A percentile compares a stretch with the other conserved stretches of the same genome.
Conservation (phyloP, 345 rosid genomes). For the Bruguiera parviflora region DNA sequence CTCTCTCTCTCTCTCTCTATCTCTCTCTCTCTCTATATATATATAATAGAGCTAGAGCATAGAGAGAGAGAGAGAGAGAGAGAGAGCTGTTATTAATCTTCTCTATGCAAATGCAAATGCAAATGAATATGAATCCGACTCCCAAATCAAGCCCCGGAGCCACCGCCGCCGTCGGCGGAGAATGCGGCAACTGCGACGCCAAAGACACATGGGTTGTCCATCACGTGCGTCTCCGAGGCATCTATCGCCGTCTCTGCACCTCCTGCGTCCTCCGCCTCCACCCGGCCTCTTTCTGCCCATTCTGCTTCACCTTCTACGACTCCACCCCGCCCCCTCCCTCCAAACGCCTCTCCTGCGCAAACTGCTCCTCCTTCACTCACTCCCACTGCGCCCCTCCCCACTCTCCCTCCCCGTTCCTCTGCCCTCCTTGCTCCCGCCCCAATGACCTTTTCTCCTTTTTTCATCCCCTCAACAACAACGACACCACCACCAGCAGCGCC, state of each 20-base stretch:
- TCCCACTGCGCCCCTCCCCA: constrained; percentile 49
- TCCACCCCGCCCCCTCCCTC: constrained; percentile 44
- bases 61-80: too few species aligned
- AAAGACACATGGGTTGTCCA: constrained; percentile 38
- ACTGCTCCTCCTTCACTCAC: constrained; percentile 59
- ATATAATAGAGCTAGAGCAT: too few species aligned
- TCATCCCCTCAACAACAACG: neutral
- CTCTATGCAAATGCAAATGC: neutral
- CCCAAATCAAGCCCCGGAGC: neutral
- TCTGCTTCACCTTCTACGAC: constrained; percentile 58
- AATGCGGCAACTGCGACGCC: constrained; percentile 51
- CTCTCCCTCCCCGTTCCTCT: constrained; percentile 23
- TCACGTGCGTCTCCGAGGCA: constrained; percentile 49
- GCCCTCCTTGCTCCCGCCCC: constrained; percentile 46
- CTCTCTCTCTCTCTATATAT: too few species aligned
- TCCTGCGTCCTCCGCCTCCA: constrained; percentile 69
- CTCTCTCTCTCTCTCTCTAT: too few species aligned
- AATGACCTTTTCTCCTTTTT: constrained; percentile 37
- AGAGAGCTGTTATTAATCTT: too few species aligned
- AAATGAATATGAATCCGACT: neutral
- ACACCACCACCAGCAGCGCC: constrained; percentile 6
- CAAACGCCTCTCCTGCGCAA: constrained; percentile 52
- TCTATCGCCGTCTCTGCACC: constrained; percentile 61
- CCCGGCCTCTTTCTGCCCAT: constrained; percentile 61
- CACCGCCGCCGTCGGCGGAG: neutral